These are phyloP conservation scores for Cladophialophora yegresii DNA, from an alignment of 2,329 filamentous ascomycete species.

Conservation along the genomic window DNA sequence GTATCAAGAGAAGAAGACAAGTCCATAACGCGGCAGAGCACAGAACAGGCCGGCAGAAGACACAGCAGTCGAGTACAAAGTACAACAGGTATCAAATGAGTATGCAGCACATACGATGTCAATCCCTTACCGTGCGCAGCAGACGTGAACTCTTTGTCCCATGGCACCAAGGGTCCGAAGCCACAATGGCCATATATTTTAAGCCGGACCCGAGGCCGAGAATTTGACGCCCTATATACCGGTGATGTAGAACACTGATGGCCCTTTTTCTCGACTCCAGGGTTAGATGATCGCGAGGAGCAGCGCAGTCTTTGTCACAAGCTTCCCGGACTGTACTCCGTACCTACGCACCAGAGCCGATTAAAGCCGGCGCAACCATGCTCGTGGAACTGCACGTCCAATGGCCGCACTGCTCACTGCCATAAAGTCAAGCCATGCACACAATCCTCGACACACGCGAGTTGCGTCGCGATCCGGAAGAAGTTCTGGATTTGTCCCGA, in stretches of 20 bases:
- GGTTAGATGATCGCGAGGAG: no score
- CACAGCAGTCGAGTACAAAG: neutral
- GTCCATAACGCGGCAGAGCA: neutral
- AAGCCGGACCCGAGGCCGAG: no score
- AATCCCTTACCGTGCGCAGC: neutral
- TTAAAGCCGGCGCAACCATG: neutral
- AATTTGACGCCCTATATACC: no score
- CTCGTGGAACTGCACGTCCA: no score
- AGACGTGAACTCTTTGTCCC: neutral
- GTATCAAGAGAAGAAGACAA: neutral
- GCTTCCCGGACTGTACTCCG: neutral
- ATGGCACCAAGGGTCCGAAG: neutral
- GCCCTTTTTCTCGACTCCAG: no score
- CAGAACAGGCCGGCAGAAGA: constrained; percentile 3
- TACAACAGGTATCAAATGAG: neutral
- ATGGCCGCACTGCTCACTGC: no score
- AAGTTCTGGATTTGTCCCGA: no score
- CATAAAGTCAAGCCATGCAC: no score
- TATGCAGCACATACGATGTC: neutral
- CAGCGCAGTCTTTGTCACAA: neutral
- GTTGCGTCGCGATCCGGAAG: no score
- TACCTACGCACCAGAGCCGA: no score
- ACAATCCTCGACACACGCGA: no score
- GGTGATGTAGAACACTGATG: no score
- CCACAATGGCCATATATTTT: neutral